Base-by-base conservation (phyloP, 75 land plant species). In the Azolla pinnata region DNA sequence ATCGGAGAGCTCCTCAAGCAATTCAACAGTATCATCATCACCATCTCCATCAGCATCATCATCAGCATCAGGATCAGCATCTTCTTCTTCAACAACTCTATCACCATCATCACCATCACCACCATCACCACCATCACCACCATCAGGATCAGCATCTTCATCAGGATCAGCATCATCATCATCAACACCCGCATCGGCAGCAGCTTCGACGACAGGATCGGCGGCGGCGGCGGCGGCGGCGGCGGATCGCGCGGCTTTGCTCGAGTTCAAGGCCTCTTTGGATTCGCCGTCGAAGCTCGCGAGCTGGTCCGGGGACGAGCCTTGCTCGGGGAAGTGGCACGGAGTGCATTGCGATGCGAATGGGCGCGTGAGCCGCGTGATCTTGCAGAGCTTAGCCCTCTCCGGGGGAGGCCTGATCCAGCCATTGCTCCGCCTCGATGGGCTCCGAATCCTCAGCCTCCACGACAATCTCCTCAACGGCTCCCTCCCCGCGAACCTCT, bases 361-460 rank as follows among this genome's bases (percentile, higher is more conserved):
- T 56, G 67, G 59, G 66, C 68, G 83, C 48, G 80, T 84, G 31
- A 56, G 68, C 35, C 69, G 69, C 25, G 60, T 84, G 30, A 80
- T 84, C 26, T 76, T 84, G 45, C 79, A 84, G 25, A 44, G 49
- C 24, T 62, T 77, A 33, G 20, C 49, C 40, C 79, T 84, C 32
- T 8, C 42, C 14, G 42, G 42, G 14, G n/a, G n/a, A n/a, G 83
- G 77, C 30, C 9, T 59, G 31, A 29, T 80, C 45, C 23, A 34
- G 2, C n/a, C 61, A 47, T 73, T 82, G 14, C 10, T 64, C 18
- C 35, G 61, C 1, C 68, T 84, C 26, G 44, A 76, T 50, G 67
- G 60, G 33, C 84, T 87, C 64, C 71, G 91, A 0, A 79, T 87
- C 30, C 71, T 87, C 1, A 87, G 91, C 71, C 79, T 87, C 31